These are phyloP conservation scores for Vaccinium vitisidaea DNA, from an alignment of 148 eudicot genomes.

Conservation along the genomic window DNA sequence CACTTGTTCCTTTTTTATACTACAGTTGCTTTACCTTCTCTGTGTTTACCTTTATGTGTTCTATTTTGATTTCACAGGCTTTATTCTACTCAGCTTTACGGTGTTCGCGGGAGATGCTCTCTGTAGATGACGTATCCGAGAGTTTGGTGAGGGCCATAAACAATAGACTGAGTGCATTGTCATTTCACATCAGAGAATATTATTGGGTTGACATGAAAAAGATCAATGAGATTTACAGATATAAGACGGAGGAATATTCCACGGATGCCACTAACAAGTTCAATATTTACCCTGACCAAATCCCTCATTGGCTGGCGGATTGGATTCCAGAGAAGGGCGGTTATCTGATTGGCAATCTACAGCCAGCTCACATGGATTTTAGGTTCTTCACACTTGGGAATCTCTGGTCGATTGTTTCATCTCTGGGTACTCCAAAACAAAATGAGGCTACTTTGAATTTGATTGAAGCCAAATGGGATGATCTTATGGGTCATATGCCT, in stretches of 20 bases:
- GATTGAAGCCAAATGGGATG: slow-evolving; percentile 86
- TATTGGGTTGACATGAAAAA: slow-evolving; percentile 92
- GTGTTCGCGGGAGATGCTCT: slow-evolving; percentile 83
- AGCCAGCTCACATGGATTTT: slow-evolving; percentile 97
- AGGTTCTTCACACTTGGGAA: slow-evolving; percentile 88
- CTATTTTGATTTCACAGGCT: slow-evolving; percentile 40
- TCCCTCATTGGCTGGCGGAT: slow-evolving; percentile 84
- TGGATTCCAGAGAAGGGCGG: slow-evolving; percentile 92
- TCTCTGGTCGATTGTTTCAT: slow-evolving; percentile 81
- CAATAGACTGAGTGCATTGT: slow-evolving; percentile 82
- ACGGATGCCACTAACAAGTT: slow-evolving; percentile 82
- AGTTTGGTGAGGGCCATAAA: slow-evolving; percentile 66
- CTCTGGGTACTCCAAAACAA: slow-evolving; percentile 83
- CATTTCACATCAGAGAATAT: slow-evolving; percentile 89
- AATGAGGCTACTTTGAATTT: slow-evolving; percentile 68
- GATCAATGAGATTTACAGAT: slow-evolving; percentile 85
- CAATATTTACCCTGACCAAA: slow-evolving; percentile 93
- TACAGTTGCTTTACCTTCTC: not conserved
- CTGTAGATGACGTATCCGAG: slow-evolving; percentile 63
- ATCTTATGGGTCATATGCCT: slow-evolving; percentile 81
- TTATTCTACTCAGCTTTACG: slow-evolving; percentile 83
- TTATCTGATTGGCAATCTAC: slow-evolving; percentile 86
- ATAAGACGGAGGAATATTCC: slow-evolving; percentile 89
- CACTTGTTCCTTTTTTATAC: not conserved
- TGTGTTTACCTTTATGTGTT: not conserved